Percentiles rank a stretch among this genome's conserved stretches.
phyloP scores from a whole-genome alignment of 75 land plant genomes.

The Picea sitchensis region DNA sequence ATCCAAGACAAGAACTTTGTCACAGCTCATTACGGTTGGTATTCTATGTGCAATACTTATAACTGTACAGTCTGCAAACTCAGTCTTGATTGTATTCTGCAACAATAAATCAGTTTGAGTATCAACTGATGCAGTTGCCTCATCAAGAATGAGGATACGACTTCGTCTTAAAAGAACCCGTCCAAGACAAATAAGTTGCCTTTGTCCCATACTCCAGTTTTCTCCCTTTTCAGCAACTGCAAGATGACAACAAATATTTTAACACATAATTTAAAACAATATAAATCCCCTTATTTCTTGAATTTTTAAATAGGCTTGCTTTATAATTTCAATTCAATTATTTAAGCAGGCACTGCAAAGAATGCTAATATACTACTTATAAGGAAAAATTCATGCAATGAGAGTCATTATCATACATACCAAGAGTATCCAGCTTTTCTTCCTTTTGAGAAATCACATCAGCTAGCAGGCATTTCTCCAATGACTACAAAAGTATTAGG shows the following conservation, averaged over 20 bases:
- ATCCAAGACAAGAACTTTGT: slow-evolving; percentile 38
- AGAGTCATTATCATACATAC: slow-evolving; percentile 12
- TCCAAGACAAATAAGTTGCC: slow-evolving; percentile 27
- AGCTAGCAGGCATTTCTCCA: slow-evolving; percentile 41
- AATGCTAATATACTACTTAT: too few relatives aligned
- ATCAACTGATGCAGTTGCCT: slow-evolving; percentile 47
- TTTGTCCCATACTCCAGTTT: slow-evolving; percentile 42
- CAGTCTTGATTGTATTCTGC: slow-evolving; percentile 20
- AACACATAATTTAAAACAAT: too few relatives aligned
- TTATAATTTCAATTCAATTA: too few relatives aligned
- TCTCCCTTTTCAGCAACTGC: slow-evolving; percentile 40
- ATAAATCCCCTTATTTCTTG: too few relatives aligned
- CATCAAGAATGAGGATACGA: slow-evolving; percentile 36
- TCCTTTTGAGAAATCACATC: slow-evolving; percentile 23
- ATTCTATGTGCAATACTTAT: slow-evolving; percentile 40
- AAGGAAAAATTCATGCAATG: neutral
- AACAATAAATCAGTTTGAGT: slow-evolving; percentile 31
- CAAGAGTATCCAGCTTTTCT: slow-evolving; percentile 31
- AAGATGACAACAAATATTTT: neutral
- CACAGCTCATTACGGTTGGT: slow-evolving; percentile 36
- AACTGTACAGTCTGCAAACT: slow-evolving; percentile 24
- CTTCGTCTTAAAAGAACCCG: slow-evolving; percentile 32
- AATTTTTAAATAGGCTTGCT: too few relatives aligned
- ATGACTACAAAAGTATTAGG: slow-evolving; percentile 18
- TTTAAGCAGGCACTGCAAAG: too few relatives aligned